Percentiles rank a stretch among this genome's conserved stretches.
Evolutionary conservation across 768 basidiomycete genomes (phyloP).

Genomic region (Leccinum arenicola): DNA sequence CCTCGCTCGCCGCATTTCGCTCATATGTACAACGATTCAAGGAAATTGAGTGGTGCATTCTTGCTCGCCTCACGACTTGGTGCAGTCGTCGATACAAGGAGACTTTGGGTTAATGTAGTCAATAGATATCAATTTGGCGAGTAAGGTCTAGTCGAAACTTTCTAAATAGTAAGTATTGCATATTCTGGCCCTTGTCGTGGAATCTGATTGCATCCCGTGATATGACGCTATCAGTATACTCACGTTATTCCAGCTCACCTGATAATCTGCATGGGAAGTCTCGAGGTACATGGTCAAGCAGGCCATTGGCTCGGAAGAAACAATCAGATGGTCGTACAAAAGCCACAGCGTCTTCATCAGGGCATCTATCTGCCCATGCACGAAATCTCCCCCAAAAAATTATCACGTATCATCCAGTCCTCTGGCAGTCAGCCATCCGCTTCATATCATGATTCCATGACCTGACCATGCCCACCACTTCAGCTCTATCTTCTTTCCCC

Average conservation of each 20-base stretch:
- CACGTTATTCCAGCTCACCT: background rate
- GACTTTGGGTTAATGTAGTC: conserved; percentile 72
- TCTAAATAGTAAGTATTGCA: background rate
- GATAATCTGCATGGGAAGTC: background rate
- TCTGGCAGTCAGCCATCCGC: background rate
- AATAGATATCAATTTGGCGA: conserved; percentile 17
- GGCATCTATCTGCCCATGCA: background rate
- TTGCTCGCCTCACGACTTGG: conserved; percentile 72
- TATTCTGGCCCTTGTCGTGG: background rate
- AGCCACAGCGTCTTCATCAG: background rate
- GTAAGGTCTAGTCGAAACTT: background rate
- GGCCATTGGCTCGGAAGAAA: background rate
- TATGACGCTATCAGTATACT: background rate
- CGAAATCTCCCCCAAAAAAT: background rate
- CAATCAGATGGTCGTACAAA: background rate
- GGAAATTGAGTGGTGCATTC: conserved; percentile 83
- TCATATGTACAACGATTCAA: conserved; percentile 3
- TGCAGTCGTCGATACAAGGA: conserved; percentile 69
- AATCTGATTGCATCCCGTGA: background rate
- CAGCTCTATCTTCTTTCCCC: conserved; percentile 9
- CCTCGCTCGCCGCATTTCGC: background rate
- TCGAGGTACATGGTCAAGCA: background rate
- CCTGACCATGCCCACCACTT: background rate
- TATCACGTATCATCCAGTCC: background rate
- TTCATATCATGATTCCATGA: background rate